Conservation (phyloP, 2,329 filamentous ascomycete species). For the Pestalotiopsis sp. region DNA sequence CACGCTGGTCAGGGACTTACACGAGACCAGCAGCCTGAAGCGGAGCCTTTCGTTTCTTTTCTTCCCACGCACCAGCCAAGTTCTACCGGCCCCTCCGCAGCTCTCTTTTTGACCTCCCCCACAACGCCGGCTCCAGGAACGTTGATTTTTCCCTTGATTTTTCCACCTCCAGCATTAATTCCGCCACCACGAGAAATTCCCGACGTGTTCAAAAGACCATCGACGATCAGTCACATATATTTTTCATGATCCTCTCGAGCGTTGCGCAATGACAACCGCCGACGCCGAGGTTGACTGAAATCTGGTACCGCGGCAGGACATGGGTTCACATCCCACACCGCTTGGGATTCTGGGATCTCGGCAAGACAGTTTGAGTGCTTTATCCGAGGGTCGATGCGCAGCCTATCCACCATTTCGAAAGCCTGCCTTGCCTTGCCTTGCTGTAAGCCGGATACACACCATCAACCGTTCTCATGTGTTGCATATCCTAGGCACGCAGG, state of each 20-base stretch:
- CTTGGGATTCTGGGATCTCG: not conserved
- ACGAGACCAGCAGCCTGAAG: not conserved
- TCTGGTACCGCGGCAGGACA: not conserved
- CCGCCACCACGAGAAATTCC: not conserved
- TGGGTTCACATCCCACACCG: not conserved
- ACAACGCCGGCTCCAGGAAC: not conserved
- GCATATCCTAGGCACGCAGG: not conserved
- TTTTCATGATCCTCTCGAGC: not conserved
- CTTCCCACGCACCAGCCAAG: not conserved
- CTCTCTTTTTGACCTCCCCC: not conserved
- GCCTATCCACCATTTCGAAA: not conserved
- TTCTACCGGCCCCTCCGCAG: not conserved
- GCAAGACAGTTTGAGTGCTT: not conserved
- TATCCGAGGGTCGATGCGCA: not conserved
- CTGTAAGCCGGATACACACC: not conserved
- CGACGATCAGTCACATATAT: not conserved
- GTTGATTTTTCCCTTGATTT: conserved; percentile 4
- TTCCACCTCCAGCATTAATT: conserved; percentile 8
- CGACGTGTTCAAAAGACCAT: not conserved
- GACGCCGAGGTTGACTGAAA: too few species aligned
- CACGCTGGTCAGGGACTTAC: not conserved
- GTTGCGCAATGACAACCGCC: too few species aligned
- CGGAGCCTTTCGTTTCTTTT: not conserved
- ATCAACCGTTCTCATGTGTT: not conserved
- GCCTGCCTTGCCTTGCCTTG: not conserved